Evolutionary conservation across 805 yeast species (phyloP), one percentile per base, ranked within the genome.

Genomic region (Candida silvatica): DNA sequence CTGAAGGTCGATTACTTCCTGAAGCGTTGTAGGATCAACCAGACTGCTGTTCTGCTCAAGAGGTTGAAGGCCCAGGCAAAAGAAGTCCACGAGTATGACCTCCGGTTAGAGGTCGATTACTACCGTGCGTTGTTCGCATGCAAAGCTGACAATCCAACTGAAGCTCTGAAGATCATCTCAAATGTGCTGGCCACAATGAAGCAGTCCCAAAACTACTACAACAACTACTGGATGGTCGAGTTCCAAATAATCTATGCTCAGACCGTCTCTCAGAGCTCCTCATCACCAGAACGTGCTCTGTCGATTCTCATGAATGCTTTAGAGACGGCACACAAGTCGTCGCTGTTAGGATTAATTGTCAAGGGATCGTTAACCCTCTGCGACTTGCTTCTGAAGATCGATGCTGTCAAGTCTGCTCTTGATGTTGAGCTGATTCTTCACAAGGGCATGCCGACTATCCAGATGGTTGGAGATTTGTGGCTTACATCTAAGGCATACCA

Each of bases 271-370:
- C 44, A 54, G 4, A 51, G 68, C 12, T 67, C 71, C 0, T 18
- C 34, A 4, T 54, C 64, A 4, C 70, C 75, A 11, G 52, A 67
- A 7, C 61, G 80, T 37, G 74, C 71, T 0, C 42, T 79, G 6
- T 66, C 80, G 1, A 47, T 67, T 15, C 46, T 77, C 0, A 48
- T 71, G 5, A 72, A 71, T 40, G 64, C 74, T 34, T 52, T 80
- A 2, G 65, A 68, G 31, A 46, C 62, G 9, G 70, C 81, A 0
- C 62, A 64, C 16, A 47, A 52, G 4, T 60, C 69, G 6, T 74
- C 79, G 2, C 62, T 71, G 36, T 51, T 62, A 3, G 50, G 68
- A 0, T 49, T 70, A 6, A 51, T 66, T 1, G 60, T 69, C 1
- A 75, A 73, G 39, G 72, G 75, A 0, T 47, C 70, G 3, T 37